Base-by-base conservation (phyloP, 1,139 yeast species). In the Neolecta irregularis region DNA sequence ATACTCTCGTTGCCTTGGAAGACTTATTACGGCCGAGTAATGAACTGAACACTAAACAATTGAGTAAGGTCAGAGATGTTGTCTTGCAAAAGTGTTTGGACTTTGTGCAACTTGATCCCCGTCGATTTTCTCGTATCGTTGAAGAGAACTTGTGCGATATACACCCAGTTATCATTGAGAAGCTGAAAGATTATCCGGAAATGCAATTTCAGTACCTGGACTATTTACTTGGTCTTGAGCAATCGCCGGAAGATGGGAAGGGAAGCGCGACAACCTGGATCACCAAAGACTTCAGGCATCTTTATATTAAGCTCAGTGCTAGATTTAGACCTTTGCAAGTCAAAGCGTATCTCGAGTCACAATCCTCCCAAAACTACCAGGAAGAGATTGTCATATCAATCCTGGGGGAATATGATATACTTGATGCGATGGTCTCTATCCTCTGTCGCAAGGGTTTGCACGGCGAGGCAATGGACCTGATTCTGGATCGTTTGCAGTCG, bases 1-100 rank as follows among this genome's bases (percentile, higher is more conserved):
- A 46, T 17, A 43, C 53, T 23, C 41, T 56, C 30, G 48, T 41
- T 16, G 45, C 48, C 12, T 36, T 55, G n/a, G 45, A 45, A 2
- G 56, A 54, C 32, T 48, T 57, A 32, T 42, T 50, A 15, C 36
- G 35, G 3, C 13, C 37, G 7, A 21, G 24, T 13, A 36, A 39
- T 21, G 36, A 30, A 11, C 28, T 41, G 11, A 24, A 36, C 11
- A 34, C 29, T 5, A 33, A 26, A 12, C 40, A 41, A 23, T 34
- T 37, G 9, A 19, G 12, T 5, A 35, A 36, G 12, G 41, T 44
- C 6, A 34, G 32, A 26, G 33, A 20, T 1, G 36, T 41, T 5
- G 22, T 48, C 6, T 25, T 40, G 17, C 30, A 30, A 8, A 32
- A 46, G 30, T 37, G 40, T 17, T 35, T 38, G 11, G 31, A 35